Evolutionary conservation across 345 rosid species (phyloP).

Genomic region (Gossypioides kirkii): DNA sequence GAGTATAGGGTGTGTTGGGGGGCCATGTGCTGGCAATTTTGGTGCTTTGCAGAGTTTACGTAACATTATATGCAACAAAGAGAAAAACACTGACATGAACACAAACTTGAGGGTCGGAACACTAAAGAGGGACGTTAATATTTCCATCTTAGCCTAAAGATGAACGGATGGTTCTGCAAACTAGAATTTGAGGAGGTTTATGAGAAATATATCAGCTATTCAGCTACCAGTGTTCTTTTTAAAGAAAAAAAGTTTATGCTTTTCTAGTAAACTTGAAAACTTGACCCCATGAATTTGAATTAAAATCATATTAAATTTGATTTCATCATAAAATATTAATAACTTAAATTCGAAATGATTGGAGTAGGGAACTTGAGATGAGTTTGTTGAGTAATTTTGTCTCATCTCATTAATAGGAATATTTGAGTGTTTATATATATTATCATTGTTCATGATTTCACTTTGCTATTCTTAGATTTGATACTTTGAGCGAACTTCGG

Average conservation of each 20-base stretch:
- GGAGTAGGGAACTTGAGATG: no score
- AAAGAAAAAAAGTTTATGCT: neutral
- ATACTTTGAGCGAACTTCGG: no score
- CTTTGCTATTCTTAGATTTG: no score
- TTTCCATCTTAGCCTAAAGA: slow-evolving; percentile 20
- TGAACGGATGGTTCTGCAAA: neutral
- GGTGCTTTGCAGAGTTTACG: slow-evolving; percentile 1
- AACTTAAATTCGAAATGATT: no score
- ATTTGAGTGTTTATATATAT: no score
- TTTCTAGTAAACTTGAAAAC: no score
- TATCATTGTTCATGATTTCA: no score
- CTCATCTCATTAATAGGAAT: no score
- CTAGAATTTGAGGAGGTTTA: neutral
- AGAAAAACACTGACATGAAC: slow-evolving; percentile 16
- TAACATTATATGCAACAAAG: slow-evolving; percentile 11
- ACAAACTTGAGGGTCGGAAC: slow-evolving; percentile 12
- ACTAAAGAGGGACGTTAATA: slow-evolving; percentile 13
- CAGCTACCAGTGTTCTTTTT: neutral
- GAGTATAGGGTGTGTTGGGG: slow-evolving; percentile 54
- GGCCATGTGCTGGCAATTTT: slow-evolving; percentile 21
- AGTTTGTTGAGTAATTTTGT: no score
- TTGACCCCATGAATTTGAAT: no score
- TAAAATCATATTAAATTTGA: no score
- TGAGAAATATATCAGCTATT: neutral
- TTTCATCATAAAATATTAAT: no score